Base-by-base conservation (phyloP, 2,329 filamentous ascomycete genomes). In the Ilyonectria sp. region DNA sequence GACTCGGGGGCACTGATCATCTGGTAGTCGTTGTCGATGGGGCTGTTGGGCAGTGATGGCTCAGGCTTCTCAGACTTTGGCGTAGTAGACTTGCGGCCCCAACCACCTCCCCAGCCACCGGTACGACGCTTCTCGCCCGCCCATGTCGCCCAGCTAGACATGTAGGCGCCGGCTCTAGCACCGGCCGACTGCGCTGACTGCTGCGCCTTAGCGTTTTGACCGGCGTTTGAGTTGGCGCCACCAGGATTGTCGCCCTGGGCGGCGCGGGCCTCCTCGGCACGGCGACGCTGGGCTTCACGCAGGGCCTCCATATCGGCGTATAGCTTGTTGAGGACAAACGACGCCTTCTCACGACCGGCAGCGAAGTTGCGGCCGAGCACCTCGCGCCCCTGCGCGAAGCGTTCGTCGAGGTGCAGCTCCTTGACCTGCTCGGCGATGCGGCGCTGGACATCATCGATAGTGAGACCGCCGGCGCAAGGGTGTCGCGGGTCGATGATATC, bases 401-500 rank as follows among this genome's bases (percentile, higher is more conserved):
- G 90, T 78, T 98, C 96, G 78, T 99, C 96, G 2, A 98, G 87
- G 78, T 98, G 95, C 55, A 98, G 87, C 68, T 98, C 95, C 72
- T 95, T 93, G 56, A 99, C 93, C 81, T 98, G 96, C 79, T 97
- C 93, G 40, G 94, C 91, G 37, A 99, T 88, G 26, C 96, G 89
- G 57, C 96, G 89, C 79, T 98, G 95, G 13, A 99, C 92, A 79
- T 99, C 96, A 73, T 98, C 96, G 69, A 99, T 94, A 1, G 92
- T 95, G 21, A 99, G 86, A 0, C 94, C 95, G 29, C 96, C 96
- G 1, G 95, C 95, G 79, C 94, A 98, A 4, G 96, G 96, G 80
- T 99, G 96, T 68, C 91, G 92, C 2, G 96, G 96, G 77, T 97
- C 94, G 15, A 97, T 93, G 70, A 99, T 94, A 73, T 97, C 95